Evolutionary conservation across 306 rosid genomes (phyloP), one percentile per base, ranked within the genome.

Genomic region (Vicia villosa): DNA sequence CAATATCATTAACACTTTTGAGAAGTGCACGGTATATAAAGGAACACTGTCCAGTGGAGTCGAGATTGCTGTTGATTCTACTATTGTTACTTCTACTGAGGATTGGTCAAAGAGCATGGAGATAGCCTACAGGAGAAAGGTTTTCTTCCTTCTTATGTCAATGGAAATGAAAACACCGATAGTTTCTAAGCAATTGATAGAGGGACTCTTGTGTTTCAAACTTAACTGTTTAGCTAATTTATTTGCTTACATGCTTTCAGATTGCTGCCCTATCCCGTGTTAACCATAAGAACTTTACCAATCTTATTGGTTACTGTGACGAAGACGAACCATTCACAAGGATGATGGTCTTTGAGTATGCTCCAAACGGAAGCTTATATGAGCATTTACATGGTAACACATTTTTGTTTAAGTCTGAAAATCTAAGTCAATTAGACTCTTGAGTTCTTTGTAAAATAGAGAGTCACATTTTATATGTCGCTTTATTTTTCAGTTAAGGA

Each of bases 281-380:
- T 72, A 95, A 95, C 85, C 99, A 95, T 72, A 95, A 95, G 83
- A 95, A 95, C 81, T 89, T 89, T 63, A 87, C 83, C 65, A 95
- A 95, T 80, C 96, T 95, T 46, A 86, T 95, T 79, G 97, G 99
- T 14, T 95, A 79, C 81, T 91, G 99, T 60, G 99, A 95, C 22
- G 99, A 91, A 78, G 96, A 91, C 56, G 76, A 91, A 70, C 97
- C 97, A 16, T 91, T 95, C 72, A 84, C 87, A 1, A 83, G 96
- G 83, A 95, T 95, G 96, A 86, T 91, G 96, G 96, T 95, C 79
- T 95, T 95, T 65, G 99, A 95, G 79, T 95, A 91, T 79, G 97
- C 97, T 77, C 96, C 99, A n/a, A 95, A 83, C 56, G 99, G 99
- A 77, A 74, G 74, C 67, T 82, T 95, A 69, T 91, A 70, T 21